Evolutionary conservation across 306 rosid genomes (phyloP), one percentile per base, ranked within the genome.

Genomic region (Inga oerstediana): DNA sequence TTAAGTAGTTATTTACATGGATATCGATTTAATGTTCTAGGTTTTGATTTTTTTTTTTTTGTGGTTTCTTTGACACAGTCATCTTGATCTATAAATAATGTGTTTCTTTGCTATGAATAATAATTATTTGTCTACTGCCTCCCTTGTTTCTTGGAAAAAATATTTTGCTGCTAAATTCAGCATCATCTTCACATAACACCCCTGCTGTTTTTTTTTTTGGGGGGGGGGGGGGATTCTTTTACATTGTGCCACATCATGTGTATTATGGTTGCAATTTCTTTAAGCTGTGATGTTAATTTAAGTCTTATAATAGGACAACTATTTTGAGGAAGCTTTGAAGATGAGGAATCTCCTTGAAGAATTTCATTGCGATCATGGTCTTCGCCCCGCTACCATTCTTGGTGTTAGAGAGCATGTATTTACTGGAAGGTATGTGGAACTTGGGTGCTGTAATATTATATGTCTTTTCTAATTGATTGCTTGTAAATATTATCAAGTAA

Each of bases 261-360:
- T 45, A 48, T 44, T 67, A 75, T 86, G 15, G 59, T 65, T 77
- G 74, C 65, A 12, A 24, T 35, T 54, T 17, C 39, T 80, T 58
- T 76, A 30, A 32, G 86, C 69, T 82, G 27, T 79, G 77, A 83
- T 54, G 84, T 45, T 37, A 74, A 44, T 3, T 77, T 39, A 24
- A 56, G 30, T 81, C 62, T 73, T 66, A 24, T 84, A 37, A 41
- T 69, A 88, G 91, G 91, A 88, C 77, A 88, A 88, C 85, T 88
- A 88, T 81, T 88, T 88, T 88, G 91, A 88, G 79, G 91, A 88
- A 75, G 91, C 91, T 80, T 70, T 95, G 91, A 95, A 95, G 89
- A 92, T 95, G 99, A 90, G 99, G 85, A 95, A 95, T 85, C 94
- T 95, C 81, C 99, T 95, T 24, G 96, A 95, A 89, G 99, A 95